These are phyloP conservation scores for Forsythia suspensa DNA, from an alignment of 257 asterid species.

Conservation along the genomic window DNA sequence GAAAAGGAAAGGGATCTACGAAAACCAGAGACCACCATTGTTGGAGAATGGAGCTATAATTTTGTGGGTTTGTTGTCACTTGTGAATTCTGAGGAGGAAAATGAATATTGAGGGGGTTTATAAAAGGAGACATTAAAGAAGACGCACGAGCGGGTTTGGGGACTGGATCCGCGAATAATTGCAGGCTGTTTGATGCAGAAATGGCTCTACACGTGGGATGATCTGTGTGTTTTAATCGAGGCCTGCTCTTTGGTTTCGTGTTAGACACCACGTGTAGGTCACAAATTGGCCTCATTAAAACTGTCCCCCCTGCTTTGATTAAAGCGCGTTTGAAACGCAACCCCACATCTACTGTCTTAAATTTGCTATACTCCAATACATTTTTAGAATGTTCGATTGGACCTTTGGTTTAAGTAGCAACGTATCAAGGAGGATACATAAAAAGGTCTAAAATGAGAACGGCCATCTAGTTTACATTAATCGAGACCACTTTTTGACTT, in stretches of 20 bases:
- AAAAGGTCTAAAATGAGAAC: too few relatives aligned
- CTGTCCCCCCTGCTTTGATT: not conserved
- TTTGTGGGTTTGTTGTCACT: slow-evolving; percentile 1
- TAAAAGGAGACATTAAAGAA: slow-evolving; percentile 26
- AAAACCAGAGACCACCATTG: slow-evolving; percentile 66
- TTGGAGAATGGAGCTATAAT: slow-evolving; percentile 25
- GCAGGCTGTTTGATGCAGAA: slow-evolving; percentile 27
- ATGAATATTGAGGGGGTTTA: slow-evolving; percentile 6
- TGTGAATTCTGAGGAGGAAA: not conserved
- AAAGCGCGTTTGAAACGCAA: too few relatives aligned
- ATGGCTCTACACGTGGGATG: slow-evolving; percentile 13
- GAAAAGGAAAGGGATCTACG: slow-evolving; percentile 82
- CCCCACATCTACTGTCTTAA: too few relatives aligned
- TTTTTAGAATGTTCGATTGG: too few relatives aligned
- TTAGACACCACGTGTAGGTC: not conserved
- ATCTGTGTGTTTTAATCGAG: not conserved
- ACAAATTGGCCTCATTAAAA: not conserved
- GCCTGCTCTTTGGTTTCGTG: not conserved
- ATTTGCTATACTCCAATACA: too few relatives aligned
- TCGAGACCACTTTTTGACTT: too few relatives aligned
- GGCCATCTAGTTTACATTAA: too few relatives aligned
- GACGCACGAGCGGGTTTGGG: not conserved
- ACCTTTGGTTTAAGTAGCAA: too few relatives aligned
- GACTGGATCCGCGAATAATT: slow-evolving; percentile 33
- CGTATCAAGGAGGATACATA: too few relatives aligned